These are phyloP conservation scores for Kazachstania martiniae DNA, from an alignment of 805 yeast genomes.

Conservation along the genomic window DNA sequence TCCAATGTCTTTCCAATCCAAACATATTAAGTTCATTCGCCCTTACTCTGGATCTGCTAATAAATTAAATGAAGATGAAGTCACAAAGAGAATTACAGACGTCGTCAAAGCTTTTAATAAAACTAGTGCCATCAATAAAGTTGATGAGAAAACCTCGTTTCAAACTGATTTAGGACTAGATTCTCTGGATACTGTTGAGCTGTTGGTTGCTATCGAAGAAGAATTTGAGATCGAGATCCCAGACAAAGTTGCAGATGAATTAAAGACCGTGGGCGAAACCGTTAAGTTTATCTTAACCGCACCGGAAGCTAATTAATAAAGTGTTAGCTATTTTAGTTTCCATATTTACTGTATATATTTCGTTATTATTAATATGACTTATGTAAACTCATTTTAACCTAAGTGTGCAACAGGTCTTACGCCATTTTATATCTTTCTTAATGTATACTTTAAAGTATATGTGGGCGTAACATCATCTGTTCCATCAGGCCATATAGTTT, in stretches of 20 bases:
- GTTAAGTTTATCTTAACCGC: conserved; percentile 73
- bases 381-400: no score
- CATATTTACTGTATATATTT: background rate
- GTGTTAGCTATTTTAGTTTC: no score
- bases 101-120: conserved; percentile 62
- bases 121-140: conserved; percentile 34
- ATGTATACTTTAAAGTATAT: conserved; percentile 16
- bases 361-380: conserved; percentile 1
- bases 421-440: conserved; percentile 5
- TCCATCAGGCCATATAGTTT: conserved; percentile 39
- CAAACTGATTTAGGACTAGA: conserved; percentile 55
- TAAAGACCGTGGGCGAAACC: conserved; percentile 90
- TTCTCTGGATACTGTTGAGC: conserved; percentile 90
- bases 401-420: no score
- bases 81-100: conserved; percentile 69
- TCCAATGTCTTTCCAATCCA: no score
- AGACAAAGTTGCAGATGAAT: conserved; percentile 85
- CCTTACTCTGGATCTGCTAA: conserved; percentile 43
- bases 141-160: conserved; percentile 34
- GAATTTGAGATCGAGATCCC: conserved; percentile 77
- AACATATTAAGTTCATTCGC: conserved; percentile 15
- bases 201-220: conserved; percentile 92
- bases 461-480: conserved; percentile 25
- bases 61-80: conserved; percentile 58
- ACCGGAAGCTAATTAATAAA: conserved; percentile 35